Conservation (phyloP, 805 yeast genomes). For the Alloascoidea africana region DNA sequence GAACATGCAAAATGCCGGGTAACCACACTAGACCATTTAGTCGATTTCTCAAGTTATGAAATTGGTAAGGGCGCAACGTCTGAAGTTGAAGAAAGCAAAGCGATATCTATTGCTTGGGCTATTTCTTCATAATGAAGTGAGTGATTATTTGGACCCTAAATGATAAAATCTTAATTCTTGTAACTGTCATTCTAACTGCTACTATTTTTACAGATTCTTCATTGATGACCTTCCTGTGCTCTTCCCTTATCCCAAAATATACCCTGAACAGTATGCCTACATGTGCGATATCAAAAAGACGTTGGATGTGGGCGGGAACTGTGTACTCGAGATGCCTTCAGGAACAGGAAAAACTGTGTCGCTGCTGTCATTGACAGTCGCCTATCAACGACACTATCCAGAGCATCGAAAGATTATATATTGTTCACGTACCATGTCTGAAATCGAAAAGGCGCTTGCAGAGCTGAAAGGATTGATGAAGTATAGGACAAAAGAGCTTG, state of each 20-base stretch:
- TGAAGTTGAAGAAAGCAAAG: no score
- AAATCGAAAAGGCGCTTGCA: constrained; percentile 91
- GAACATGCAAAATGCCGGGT: no score
- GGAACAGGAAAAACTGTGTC: constrained; percentile 98
- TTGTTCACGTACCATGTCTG: constrained; percentile 99
- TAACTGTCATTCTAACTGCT: no score
- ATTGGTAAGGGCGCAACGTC: no score
- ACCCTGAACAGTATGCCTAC: constrained; percentile 96
- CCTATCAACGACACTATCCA: constrained; percentile 81
- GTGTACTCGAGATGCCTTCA: constrained; percentile 97
- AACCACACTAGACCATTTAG: no score
- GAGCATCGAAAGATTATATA: constrained; percentile 89
- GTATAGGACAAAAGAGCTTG: constrained; percentile 68
- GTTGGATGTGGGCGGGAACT: constrained; percentile 90
- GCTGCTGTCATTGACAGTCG: constrained; percentile 76
- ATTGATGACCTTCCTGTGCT: constrained; percentile 93
- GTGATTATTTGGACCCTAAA: no score
- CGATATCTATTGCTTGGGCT: no score
- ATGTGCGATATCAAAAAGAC: constrained; percentile 94
- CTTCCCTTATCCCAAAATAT: constrained; percentile 92
- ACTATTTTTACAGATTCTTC: constrained; percentile 43
- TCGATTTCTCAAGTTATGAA: no score
- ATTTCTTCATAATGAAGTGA: no score
- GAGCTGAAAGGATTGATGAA: constrained; percentile 85
- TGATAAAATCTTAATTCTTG: no score